Evolutionary conservation across 495 filamentous ascomycete species (phyloP), one percentile per base, ranked within the genome.

Genomic region (Penicillium goetzii): DNA sequence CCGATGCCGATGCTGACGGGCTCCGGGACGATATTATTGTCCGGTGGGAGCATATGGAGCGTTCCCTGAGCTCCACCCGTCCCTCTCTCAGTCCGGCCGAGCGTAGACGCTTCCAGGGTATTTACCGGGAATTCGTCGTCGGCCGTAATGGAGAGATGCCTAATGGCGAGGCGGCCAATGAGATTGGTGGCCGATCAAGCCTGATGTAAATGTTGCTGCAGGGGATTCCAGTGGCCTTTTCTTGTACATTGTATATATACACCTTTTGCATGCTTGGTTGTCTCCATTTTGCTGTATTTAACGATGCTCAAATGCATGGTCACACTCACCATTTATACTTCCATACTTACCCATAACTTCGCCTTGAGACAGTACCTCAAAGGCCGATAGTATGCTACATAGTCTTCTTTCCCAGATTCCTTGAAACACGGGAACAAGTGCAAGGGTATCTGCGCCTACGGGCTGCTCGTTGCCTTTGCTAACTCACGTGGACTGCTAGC

Each of bases 71-170:
- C 30, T 87, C 75, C n/a, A 97, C 96, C 15, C 81, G 93, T 57
- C 82, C 88, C n/a, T 96, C 91, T 70, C 93, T 98, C 45, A 89
- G 89, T 62, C 72, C 77, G 3, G 80, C 90, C 30, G 95, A 99
- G 78, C 83, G 88, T 67, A 80, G 75, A 67, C 82, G 94, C 63
- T 70, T 99, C 64, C 82, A 84, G 69, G 83, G 80, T 7, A 97
- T 99, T 61, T 99, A 99, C 72, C 80, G 83, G 7, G 96, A 98
- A 80, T 99, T 99, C 80, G 85, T 97, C 5, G 88, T 89, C 8
- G 92, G 92, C 9, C 83, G 95, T 62, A 96, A 92, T 73, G 95
- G 95, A 28, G 95, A 97, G 74, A 92, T 99, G 92, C 90, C 85
- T 43, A 93, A 87, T 75, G 95, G 95, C 11, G 90, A 99, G 74